phyloP scores from a whole-genome alignment of 2,329 filamentous ascomycete species.

The Verticillium dahliae region DNA sequence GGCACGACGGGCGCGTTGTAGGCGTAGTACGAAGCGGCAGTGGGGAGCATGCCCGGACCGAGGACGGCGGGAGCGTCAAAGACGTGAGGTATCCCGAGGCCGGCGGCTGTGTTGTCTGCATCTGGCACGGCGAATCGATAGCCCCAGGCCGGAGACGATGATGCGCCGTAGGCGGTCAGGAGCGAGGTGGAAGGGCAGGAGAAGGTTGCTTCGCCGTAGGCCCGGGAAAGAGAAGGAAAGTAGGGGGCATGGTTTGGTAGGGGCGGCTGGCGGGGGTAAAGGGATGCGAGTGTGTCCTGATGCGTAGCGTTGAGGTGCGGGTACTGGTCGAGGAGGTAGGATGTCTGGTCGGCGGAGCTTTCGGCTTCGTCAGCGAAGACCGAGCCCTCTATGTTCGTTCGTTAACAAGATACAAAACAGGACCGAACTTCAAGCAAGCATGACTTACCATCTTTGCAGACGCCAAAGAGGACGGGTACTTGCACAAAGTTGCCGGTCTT shows the following conservation, averaged over 20 bases:
- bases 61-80: slow-evolving; percentile 42
- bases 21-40: slow-evolving; percentile 30
- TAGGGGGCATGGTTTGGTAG: slow-evolving; percentile 32
- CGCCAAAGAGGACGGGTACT: slow-evolving; percentile 39
- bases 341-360: slow-evolving; percentile 23
- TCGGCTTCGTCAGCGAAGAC: slow-evolving; percentile 33
- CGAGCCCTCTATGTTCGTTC: slow-evolving; percentile 29
- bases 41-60: slow-evolving; percentile 29
- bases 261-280: slow-evolving; percentile 29
- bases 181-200: slow-evolving; percentile 34
- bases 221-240: slow-evolving; percentile 33
- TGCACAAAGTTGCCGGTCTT: slow-evolving; percentile 30
- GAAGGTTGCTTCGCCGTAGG: slow-evolving; percentile 40
- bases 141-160: slow-evolving; percentile 25
- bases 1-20: slow-evolving; percentile 38
- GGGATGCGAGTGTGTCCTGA: slow-evolving; percentile 25
- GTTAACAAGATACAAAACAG: slow-evolving; percentile 9
- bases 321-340: slow-evolving; percentile 41
- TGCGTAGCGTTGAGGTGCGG: slow-evolving; percentile 27
- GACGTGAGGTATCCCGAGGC: slow-evolving; percentile 41
- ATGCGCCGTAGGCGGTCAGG: slow-evolving; percentile 23
- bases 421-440: slow-evolving; percentile 17
- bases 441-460: slow-evolving; percentile 24
- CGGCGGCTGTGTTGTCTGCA: slow-evolving; percentile 21
- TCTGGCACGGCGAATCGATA: slow-evolving; percentile 46